A percentile compares a stretch with the other conserved stretches of the same genome.
Conservation (phyloP, 495 filamentous ascomycete genomes). For the Penicillium turbatum region DNA sequence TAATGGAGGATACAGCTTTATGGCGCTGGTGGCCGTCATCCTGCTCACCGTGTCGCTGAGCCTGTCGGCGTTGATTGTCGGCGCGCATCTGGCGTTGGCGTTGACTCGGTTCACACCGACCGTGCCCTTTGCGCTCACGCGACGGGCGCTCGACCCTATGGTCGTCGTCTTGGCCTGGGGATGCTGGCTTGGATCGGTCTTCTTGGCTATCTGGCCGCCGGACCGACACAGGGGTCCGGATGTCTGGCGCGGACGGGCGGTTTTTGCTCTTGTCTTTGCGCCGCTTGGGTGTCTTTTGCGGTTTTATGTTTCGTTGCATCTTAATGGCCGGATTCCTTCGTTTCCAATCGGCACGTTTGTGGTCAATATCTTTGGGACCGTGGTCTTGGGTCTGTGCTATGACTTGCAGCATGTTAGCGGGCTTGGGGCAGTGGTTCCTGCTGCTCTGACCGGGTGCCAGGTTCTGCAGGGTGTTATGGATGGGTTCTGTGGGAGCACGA, state of each 20-base stretch:
- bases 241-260: constrained; percentile 65
- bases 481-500: constrained; percentile 87
- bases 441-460: constrained; percentile 60
- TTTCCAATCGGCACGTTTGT: constrained; percentile 90
- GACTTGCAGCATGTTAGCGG: constrained; percentile 60
- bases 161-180: constrained; percentile 61
- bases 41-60: constrained; percentile 65
- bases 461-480: constrained; percentile 80
- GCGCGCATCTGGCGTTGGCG: constrained; percentile 72
- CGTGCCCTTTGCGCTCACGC: constrained; percentile 52
- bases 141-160: constrained; percentile 58
- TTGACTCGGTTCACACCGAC: constrained; percentile 46
- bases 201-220: constrained; percentile 72
- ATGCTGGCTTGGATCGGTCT: constrained; percentile 73
- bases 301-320: constrained; percentile 59
- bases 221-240: constrained; percentile 41
- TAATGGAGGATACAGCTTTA: constrained; percentile 78
- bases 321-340: constrained; percentile 60
- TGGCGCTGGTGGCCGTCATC: constrained; percentile 69
- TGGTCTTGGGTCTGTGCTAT: constrained; percentile 60
- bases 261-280: constrained; percentile 81
- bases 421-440: constrained; percentile 18
- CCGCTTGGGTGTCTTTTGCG: constrained; percentile 73
- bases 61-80: constrained; percentile 41
- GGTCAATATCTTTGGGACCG: constrained; percentile 77